Base-by-base conservation (phyloP, 768 basidiomycete genomes). In the Auricularia sp. region DNA sequence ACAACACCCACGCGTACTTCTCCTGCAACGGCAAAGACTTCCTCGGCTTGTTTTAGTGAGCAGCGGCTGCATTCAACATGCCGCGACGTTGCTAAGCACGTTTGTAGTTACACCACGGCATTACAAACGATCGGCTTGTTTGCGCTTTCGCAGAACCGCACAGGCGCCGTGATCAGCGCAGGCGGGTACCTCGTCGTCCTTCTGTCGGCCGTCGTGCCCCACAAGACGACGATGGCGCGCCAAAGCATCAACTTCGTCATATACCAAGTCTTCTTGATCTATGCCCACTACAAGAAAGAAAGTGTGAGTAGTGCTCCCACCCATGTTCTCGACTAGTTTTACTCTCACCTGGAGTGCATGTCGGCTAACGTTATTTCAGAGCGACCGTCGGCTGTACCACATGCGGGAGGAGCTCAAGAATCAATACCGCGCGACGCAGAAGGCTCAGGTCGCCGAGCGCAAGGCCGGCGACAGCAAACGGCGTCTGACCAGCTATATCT, bases 381-480 rank as follows among this genome's bases (percentile, higher is more conserved):
- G 78, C 1, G 82, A 83, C 68, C 71, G 83, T 16, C 75, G 80
- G 35, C 72, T 83, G 65, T 83, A 82, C 69, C 77, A 76, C 3
- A 74, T 83, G 42, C 78, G 83, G 14, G 80, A 80, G 56, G 82
- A 83, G 69, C 78, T 84, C 67, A 83, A 85, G 70, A 75, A 80
- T 33, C 81, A 82, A 42, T 83, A 79, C 70, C 73, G 77, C 5
- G 83, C 83, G 13, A 83, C 82, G 16, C 80, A 92, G 80, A 85
- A 87, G 75, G 80, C 82, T 1, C 78, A 80, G 69, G 74, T 82
- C 56, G 79, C 77, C 81, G 89, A 77, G 82, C 86, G 69, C 80
- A 90, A 81, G 79, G 74, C 83, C 10, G 84, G 87, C 4, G 94
- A 94, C 68, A 90, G 89, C 4, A 95, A 94, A 73, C 82, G 88